Evolutionary conservation across 2,329 filamentous ascomycete species (phyloP).

Genomic region (Ascocoryne sarcoides): DNA sequence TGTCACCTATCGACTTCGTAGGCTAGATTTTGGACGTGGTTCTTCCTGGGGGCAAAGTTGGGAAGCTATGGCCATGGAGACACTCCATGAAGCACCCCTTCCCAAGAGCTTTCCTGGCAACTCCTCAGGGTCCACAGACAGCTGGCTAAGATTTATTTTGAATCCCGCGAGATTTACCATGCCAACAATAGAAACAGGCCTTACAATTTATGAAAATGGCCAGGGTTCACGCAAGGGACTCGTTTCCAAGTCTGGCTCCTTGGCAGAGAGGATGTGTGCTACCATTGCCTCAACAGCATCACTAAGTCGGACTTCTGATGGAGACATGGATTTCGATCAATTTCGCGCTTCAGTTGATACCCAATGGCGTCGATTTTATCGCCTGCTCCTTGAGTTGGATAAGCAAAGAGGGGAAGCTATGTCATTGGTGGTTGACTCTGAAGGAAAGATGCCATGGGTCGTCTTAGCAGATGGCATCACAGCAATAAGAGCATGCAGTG

Average conservation of each 20-base stretch:
- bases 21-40: conserved; percentile 58
- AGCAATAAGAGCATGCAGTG: conserved; percentile 70
- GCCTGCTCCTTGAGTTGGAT: conserved; percentile 76
- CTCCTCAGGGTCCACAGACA: conserved; percentile 63
- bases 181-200: conserved; percentile 72
- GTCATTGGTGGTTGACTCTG: conserved; percentile 64
- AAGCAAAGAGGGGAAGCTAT: conserved; percentile 77
- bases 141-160: conserved; percentile 79
- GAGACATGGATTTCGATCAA: conserved; percentile 64
- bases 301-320: conserved; percentile 51
- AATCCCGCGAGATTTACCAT: conserved; percentile 74
- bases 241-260: conserved; percentile 40
- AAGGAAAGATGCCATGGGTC: conserved; percentile 69
- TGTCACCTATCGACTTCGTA: conserved; percentile 65
- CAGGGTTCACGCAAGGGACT: conserved; percentile 34
- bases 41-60: conserved; percentile 58
- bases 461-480: conserved; percentile 75
- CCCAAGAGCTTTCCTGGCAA: conserved; percentile 55
- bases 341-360: conserved; percentile 66
- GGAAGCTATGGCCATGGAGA: conserved; percentile 59
- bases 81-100: conserved; percentile 40
- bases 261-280: conserved; percentile 69
- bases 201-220: conserved; percentile 71
- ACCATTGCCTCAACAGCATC: conserved; percentile 62
- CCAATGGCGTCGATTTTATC: conserved; percentile 87